Base-by-base conservation (phyloP, 2,329 filamentous ascomycete species). In the Emmonsiellopsis sp. region DNA sequence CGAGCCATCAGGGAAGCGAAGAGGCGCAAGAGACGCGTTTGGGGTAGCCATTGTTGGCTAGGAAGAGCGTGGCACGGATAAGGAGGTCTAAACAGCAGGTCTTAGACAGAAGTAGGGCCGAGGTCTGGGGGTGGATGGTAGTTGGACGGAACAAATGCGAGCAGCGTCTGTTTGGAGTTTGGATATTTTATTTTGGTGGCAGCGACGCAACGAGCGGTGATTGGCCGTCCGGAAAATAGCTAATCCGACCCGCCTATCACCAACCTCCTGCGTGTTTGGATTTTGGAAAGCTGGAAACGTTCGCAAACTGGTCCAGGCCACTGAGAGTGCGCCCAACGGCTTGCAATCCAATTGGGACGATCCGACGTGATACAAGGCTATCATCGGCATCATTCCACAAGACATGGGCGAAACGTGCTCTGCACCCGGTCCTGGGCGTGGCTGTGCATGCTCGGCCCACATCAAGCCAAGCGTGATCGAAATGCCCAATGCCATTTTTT, bases 1-100 rank as follows among this genome's bases (percentile, higher is more conserved):
- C 27, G 71, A 73, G 34, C 71, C 71, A 54, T 73, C 70, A 51
- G 68, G 60, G 51, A 70, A 70, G 32, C 55, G 55, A 33, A 72
- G 63, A 21, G 62, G 61, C 6, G 67, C 62, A 45, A 72, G 61
- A 7, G 64, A 62, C 5, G 64, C 65, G 40, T 62, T 61, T n/a
- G 67, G 68, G 6, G 61, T 63, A 46, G 66, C 62, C 70, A 73
- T 73, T 43, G 53, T 60, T 52, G 36, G 42, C 42, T 9, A 44
- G n/a, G 9, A 13, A 17, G 42, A 9, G 13, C 3, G 13, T 39
- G 36, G 6, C 36, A 39, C 3, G 9, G 6, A 7, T 10, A 9
- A 39, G 6, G 36, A 39, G 36, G 36, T n/a, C 6, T 39, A n/a
- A 3, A n/a, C 13, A 39, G 36, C 9, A 39, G 9, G 2, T 7